Evolutionary conservation across 2,329 filamentous ascomycete genomes (phyloP), one percentile per base, ranked within the genome.

Genomic region (Stemphylium lycopersici): DNA sequence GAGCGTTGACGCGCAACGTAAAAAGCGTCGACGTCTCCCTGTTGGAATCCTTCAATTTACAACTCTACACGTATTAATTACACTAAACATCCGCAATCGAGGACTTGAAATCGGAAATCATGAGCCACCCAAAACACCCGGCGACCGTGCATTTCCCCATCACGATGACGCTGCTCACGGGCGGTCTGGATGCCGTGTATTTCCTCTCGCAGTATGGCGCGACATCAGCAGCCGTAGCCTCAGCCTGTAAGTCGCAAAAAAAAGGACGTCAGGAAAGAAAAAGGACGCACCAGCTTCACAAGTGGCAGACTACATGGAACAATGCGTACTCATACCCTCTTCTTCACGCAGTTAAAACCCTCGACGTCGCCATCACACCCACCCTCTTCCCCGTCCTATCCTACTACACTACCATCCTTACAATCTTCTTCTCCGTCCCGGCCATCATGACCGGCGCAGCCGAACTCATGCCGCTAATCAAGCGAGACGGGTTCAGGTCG

Each of bases 71-170:
- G n/a, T 26, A 2, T 6, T 6, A 26, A 6, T 11, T 11, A 5
- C 34, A 13, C 3, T 29, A 8, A 29, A 29, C 6, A 3, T 11
- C 15, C 22, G 12, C 12, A 4, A 16, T 39, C 3, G 12, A 16
- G 6, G 11, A 38, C 20, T 26, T n/a, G 43, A 26, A 29, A 42
- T 31, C 33, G 20, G 20, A 22, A 52, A 62, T 20, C 37, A 59
- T 55, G 52, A 76, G 73, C 55, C 77, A 79, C 59, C 79, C 79
- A 48, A 65, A 71, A 37, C 79, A 81, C 61, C 78, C 78, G 43
- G 77, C 78, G 22, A 68, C 74, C 10, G 77, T 81, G 39, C 79
- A 81, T 67, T 80, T 79, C 65, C 79, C 79, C 16, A 73, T 81
- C 48, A 73, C 78, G 51, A 79, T 80, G 67, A 72, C 78, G 54